These are phyloP conservation scores for Gnomoniopsis sp. DNA, from an alignment of 2,329 filamentous ascomycete genomes.

Conservation along the genomic window DNA sequence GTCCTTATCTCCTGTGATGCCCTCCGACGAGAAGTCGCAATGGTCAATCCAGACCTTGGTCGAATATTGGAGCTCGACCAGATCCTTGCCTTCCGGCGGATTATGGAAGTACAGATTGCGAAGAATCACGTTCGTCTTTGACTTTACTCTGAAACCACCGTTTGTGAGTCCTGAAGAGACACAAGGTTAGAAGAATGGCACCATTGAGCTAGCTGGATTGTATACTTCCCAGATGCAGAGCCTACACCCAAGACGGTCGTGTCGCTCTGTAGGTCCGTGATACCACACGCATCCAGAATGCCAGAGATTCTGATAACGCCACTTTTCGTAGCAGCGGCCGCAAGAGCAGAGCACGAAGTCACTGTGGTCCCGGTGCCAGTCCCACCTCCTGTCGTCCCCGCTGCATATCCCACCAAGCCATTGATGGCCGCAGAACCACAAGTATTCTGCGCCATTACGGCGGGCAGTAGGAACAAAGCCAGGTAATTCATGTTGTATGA, in stretches of 20 bases:
- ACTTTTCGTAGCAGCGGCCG: slow-evolving; percentile 32
- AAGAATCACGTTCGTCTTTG: slow-evolving; percentile 51
- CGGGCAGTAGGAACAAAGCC: slow-evolving; percentile 23
- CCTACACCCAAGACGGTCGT: slow-evolving; percentile 51
- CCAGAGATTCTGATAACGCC: slow-evolving; percentile 45
- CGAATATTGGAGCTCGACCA: slow-evolving; percentile 32
- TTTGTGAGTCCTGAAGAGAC: slow-evolving; percentile 35
- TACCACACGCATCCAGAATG: slow-evolving; percentile 36
- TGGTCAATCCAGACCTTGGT: slow-evolving; percentile 50
- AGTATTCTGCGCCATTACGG: slow-evolving; percentile 20
- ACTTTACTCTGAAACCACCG: slow-evolving; percentile 44
- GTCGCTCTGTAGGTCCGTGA: slow-evolving; percentile 44
- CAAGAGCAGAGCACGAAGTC: slow-evolving; percentile 38
- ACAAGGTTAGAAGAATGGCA: not conserved
- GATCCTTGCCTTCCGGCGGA: slow-evolving; percentile 46
- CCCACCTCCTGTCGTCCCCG: slow-evolving; percentile 43
- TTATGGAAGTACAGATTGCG: slow-evolving; percentile 53
- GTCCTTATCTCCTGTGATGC: slow-evolving; percentile 51
- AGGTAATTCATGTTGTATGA: slow-evolving; percentile 18
- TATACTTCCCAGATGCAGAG: slow-evolving; percentile 32
- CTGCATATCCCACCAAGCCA: slow-evolving; percentile 31
- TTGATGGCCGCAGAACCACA: slow-evolving; percentile 21
- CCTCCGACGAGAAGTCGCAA: slow-evolving; percentile 45
- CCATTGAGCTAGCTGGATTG: not conserved
- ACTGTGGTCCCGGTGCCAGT: slow-evolving; percentile 42